Evolutionary conservation across 768 basidiomycete genomes (phyloP).

Genomic region (Tremella fuciformis): DNA sequence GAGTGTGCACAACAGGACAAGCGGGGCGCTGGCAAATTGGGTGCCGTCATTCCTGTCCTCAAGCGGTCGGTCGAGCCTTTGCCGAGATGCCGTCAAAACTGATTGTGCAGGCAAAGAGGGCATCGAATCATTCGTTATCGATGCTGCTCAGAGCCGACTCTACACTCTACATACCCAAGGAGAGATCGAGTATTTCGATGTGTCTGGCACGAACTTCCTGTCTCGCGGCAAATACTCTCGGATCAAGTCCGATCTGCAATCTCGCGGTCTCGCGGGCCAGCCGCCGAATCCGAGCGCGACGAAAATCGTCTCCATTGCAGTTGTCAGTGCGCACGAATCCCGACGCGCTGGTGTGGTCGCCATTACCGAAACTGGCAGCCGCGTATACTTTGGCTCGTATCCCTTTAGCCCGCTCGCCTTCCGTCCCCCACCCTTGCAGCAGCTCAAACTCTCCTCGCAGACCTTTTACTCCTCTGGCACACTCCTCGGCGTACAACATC

Average conservation of each 20-base stretch:
- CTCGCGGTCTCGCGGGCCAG: conserved; percentile 8
- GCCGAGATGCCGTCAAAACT: conserved; percentile 12
- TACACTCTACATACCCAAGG: conserved; percentile 47
- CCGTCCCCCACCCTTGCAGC: conserved; percentile 53
- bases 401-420: conserved; percentile 19
- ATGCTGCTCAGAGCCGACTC: conserved; percentile 41
- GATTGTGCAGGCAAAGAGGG: conserved; percentile 30
- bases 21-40: conserved; percentile 72
- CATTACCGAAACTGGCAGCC: conserved; percentile 70
- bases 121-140: conserved; percentile 43
- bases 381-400: conserved; percentile 68
- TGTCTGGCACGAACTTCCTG: conserved; percentile 28
- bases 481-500: conserved; percentile 35
- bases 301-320: conserved; percentile 62
- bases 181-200: conserved; percentile 41
- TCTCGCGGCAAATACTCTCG: conserved; percentile 22
- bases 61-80: conserved; percentile 57
- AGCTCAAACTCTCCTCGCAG: conserved; percentile 67
- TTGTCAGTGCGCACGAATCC: conserved; percentile 67
- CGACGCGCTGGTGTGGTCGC: conserved; percentile 72
- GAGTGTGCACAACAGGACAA: conserved; percentile 80
- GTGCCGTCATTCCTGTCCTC: conserved; percentile 70
- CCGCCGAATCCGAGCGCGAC: conserved; percentile 9
- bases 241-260: conserved; percentile 10
- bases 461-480: conserved; percentile 40